Conservation (phyloP, 2,329 filamentous ascomycete genomes). For the Ceratocystis destructans region DNA sequence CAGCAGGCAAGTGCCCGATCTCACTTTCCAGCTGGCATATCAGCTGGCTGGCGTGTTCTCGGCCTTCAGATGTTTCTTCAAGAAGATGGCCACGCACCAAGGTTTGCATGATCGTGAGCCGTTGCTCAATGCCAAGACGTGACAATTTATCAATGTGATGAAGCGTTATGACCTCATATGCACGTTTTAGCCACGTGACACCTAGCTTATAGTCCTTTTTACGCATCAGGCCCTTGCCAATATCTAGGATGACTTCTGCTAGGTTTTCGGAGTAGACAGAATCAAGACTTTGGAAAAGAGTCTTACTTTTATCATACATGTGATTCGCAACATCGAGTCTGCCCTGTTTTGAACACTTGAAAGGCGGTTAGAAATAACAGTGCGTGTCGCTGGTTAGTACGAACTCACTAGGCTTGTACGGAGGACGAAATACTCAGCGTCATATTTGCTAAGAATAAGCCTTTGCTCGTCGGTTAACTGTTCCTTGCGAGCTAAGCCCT, state of each 20-base stretch:
- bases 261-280: conserved; percentile 44
- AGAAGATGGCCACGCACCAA: conserved; percentile 43
- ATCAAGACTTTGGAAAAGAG: conserved; percentile 30
- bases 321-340: conserved; percentile 65
- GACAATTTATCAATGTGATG: conserved; percentile 44
- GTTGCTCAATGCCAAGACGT: conserved; percentile 47
- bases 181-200: conserved; percentile 54
- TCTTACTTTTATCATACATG: conserved; percentile 50
- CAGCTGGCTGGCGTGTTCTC: conserved; percentile 41
- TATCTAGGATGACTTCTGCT: conserved; percentile 55
- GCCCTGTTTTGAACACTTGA: conserved; percentile 59
- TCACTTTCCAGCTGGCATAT: conserved; percentile 49
- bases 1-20: conserved; percentile 48
- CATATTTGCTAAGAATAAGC: conserved; percentile 9
- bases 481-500: conserved; percentile 5
- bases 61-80: conserved; percentile 31
- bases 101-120: conserved; percentile 51
- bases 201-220: conserved; percentile 35
- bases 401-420: conserved; percentile 49
- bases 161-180: conserved; percentile 43
- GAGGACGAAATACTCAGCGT: conserved; percentile 51
- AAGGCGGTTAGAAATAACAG: conserved; percentile 19
- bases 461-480: conserved; percentile 1
- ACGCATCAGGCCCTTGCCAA: conserved; percentile 47
- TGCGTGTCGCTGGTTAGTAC: not conserved